Evolutionary conservation across 2,329 filamentous ascomycete genomes (phyloP).

Genomic region (Aspergillus udagawae): DNA sequence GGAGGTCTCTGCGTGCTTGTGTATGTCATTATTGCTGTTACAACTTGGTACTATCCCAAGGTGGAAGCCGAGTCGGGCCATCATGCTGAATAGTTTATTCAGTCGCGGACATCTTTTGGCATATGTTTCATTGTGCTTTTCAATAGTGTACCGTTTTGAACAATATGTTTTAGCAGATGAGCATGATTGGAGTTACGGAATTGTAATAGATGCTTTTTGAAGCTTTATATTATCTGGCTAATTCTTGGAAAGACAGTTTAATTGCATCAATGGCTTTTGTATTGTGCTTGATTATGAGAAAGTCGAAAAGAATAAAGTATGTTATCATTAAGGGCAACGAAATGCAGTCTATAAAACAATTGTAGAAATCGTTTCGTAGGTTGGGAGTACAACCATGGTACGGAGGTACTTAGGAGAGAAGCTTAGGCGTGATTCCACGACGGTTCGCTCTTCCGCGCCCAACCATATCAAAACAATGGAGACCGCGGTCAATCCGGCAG

Average conservation of each 20-base stretch:
- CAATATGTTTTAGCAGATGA: not conserved
- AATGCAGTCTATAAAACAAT: too few species aligned
- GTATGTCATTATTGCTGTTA: slow-evolving; percentile 60
- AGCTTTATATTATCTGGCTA: not conserved
- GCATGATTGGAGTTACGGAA: not conserved
- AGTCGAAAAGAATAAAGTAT: not conserved
- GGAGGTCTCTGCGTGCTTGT: slow-evolving; percentile 70
- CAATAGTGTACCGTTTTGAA: not conserved
- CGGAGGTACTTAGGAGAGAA: not conserved
- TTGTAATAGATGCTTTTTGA: not conserved
- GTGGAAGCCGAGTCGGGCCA: slow-evolving; percentile 26
- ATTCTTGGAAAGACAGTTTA: not conserved
- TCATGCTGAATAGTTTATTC: not conserved
- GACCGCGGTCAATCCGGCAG: slow-evolving; percentile 12
- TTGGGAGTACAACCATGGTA: not conserved
- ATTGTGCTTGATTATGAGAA: not conserved
- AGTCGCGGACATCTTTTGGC: not conserved
- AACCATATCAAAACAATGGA: slow-evolving; percentile 7
- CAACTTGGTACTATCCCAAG: slow-evolving; percentile 59
- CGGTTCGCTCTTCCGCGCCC: not conserved
- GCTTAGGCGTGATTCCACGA: not conserved
- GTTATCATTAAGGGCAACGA: not conserved
- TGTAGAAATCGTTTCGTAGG: not conserved
- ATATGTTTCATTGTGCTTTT: not conserved
- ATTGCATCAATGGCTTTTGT: not conserved